A percentile compares a stretch with the other conserved stretches of the same genome.
Conservation (phyloP, 23 red algal genomes). For the Gracilaria domingensis region DNA sequence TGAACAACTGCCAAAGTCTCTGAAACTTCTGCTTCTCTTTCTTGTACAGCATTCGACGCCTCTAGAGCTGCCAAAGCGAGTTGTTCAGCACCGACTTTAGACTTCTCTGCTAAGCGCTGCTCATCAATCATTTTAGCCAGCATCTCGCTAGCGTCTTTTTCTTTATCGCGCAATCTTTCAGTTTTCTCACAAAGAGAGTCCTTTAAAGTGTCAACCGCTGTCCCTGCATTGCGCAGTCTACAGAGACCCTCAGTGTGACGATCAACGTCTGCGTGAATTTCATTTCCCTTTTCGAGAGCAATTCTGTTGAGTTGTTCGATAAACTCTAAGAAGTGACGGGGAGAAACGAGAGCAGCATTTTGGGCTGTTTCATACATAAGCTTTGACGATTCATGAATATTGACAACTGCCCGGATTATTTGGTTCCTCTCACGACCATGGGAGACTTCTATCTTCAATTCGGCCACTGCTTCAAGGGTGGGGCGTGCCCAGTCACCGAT, state of each 20-base stretch:
- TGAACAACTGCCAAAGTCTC: slow-evolving; percentile 51
- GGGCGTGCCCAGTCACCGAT: slow-evolving; percentile 71
- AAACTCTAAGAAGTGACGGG: slow-evolving; percentile 79
- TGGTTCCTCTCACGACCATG: slow-evolving; percentile 51
- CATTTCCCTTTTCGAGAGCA: slow-evolving; percentile 60
- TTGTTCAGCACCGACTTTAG: slow-evolving; percentile 68
- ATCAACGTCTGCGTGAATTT: slow-evolving; percentile 49
- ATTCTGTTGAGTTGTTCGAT: slow-evolving; percentile 77
- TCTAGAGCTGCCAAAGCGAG: slow-evolving; percentile 60
- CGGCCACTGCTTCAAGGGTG: slow-evolving; percentile 74
- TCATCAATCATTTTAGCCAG: slow-evolving; percentile 71
- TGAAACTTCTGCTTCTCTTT: slow-evolving; percentile 62
- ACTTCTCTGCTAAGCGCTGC: slow-evolving; percentile 74
- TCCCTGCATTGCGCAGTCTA: slow-evolving; percentile 48
- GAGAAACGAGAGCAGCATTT: slow-evolving; percentile 38
- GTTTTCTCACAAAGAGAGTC: slow-evolving; percentile 45
- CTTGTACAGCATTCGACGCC: slow-evolving; percentile 39
- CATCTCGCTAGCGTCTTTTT: slow-evolving; percentile 54
- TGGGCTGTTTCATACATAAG: background rate
- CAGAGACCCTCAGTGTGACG: slow-evolving; percentile 66
- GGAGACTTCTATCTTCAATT: slow-evolving; percentile 73
- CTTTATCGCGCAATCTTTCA: slow-evolving; percentile 35
- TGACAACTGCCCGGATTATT: slow-evolving; percentile 46
- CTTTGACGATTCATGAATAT: slow-evolving; percentile 62
- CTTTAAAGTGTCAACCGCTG: slow-evolving; percentile 57